Conservation (phyloP, 179 eudicot genomes). For the Vitellaria paradoxa region DNA sequence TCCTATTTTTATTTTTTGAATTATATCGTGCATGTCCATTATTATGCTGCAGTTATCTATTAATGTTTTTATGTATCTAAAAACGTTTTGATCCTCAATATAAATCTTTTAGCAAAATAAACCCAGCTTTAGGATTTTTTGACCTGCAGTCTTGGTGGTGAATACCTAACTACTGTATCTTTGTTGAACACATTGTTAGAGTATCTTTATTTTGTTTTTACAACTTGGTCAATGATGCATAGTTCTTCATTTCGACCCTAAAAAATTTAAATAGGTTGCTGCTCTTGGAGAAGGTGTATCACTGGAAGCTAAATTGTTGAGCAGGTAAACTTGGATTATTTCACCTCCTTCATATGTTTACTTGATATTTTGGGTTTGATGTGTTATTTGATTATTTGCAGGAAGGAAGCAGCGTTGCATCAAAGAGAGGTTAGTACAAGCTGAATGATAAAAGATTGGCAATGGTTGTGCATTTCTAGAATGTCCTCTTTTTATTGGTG, state of each 20-base stretch:
- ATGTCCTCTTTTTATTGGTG: neutral
- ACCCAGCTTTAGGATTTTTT: neutral
- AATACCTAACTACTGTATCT: neutral
- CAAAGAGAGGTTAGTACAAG: conserved; percentile 80
- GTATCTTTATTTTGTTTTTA: neutral
- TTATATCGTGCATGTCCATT: neutral
- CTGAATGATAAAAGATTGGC: conserved; percentile 5
- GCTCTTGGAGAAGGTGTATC: conserved; percentile 94
- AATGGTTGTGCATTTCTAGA: neutral
- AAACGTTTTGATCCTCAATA: neutral
- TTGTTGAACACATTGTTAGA: neutral
- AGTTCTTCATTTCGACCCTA: neutral
- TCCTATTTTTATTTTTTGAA: neutral
- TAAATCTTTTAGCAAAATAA: neutral
- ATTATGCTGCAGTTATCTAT: neutral
- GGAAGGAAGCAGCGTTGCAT: conserved; percentile 95
- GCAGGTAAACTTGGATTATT: conserved; percentile 55
- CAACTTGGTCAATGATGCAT: neutral
- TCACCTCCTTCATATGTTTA: neutral
- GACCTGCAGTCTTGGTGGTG: neutral
- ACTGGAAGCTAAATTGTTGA: conserved; percentile 83
- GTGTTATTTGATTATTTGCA: conserved; percentile 33
- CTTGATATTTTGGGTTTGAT: conserved; percentile 17
- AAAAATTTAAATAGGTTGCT: conserved; percentile 61
- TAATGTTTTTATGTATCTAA: neutral